Conservation (phyloP, 1,139 yeast species). For the Wickerhamiella infanticola region DNA sequence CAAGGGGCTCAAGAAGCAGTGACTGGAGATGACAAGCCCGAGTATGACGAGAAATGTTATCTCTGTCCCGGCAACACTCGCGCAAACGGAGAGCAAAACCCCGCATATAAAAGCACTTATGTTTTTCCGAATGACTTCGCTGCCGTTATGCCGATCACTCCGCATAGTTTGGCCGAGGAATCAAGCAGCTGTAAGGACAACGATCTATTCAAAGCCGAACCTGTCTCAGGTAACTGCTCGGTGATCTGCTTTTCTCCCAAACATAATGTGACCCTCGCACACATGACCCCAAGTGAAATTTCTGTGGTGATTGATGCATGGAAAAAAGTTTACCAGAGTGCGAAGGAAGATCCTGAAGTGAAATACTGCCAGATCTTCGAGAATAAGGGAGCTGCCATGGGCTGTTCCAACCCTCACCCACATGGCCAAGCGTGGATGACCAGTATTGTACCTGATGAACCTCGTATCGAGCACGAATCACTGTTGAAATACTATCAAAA, state of each 20-base stretch:
- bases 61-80: slow-evolving; percentile 60
- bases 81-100: slow-evolving; percentile 41
- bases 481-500: slow-evolving; percentile 33
- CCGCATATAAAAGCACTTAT: slow-evolving; percentile 41
- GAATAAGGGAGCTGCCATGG: slow-evolving; percentile 70
- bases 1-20: slow-evolving; percentile 55
- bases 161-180: no score
- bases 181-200: slow-evolving; percentile 4
- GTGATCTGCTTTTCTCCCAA: slow-evolving; percentile 67
- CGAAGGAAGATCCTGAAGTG: slow-evolving; percentile 30
- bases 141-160: slow-evolving; percentile 35
- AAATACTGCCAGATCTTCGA: slow-evolving; percentile 57
- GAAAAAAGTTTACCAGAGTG: slow-evolving; percentile 39
- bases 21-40: slow-evolving; percentile 32
- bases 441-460: slow-evolving; percentile 52
- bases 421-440: slow-evolving; percentile 70
- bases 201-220: slow-evolving; percentile 38
- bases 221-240: slow-evolving; percentile 53
- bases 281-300: slow-evolving; percentile 36
- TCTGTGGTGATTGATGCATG: slow-evolving; percentile 40
- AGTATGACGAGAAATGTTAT: slow-evolving; percentile 52
- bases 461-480: slow-evolving; percentile 40
- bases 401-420: slow-evolving; percentile 71
- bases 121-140: slow-evolving; percentile 56
- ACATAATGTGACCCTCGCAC: slow-evolving; percentile 51